phyloP scores from a whole-genome alignment of 2,329 filamentous ascomycete genomes.

The Sarocladium oryzae region DNA sequence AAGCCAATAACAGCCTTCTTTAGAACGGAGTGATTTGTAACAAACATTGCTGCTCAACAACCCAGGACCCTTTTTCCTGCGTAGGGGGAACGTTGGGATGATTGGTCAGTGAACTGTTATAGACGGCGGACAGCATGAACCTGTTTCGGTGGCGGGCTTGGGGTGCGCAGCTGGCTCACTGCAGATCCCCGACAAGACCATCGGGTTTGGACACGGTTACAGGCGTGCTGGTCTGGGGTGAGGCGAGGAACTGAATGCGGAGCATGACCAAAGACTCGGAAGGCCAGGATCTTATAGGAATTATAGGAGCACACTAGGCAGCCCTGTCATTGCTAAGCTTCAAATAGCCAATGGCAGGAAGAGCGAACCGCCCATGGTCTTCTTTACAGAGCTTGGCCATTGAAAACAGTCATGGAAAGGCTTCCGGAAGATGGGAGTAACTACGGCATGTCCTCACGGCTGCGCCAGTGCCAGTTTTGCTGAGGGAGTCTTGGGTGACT shows the following conservation, averaged over 20 bases:
- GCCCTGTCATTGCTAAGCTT: not conserved
- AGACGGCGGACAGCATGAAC: slow-evolving; percentile 2
- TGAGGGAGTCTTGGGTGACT: not conserved
- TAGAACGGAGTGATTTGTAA: no score
- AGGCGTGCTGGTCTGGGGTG: not conserved
- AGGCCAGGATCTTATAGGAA: not conserved
- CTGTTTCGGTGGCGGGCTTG: not conserved
- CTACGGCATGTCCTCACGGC: no score
- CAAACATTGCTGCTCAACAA: no score
- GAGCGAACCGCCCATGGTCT: slow-evolving; percentile 3
- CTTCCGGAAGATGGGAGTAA: no score
- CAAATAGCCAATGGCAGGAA: no score
- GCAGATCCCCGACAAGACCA: not conserved
- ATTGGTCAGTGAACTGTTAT: no score
- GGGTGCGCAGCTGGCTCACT: not conserved
- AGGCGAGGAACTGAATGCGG: not conserved
- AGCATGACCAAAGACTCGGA: not conserved
- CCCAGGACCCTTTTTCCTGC: no score
- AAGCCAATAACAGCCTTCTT: no score
- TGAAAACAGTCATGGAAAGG: no score
- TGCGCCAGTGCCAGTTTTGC: no score
- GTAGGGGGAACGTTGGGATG: no score
- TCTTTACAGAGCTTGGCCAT: slow-evolving; percentile 1
- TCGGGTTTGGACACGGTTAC: not conserved
- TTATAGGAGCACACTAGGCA: not conserved